Conservation (phyloP, 768 basidiomycete species). For the Cystobasidium ongulense region DNA sequence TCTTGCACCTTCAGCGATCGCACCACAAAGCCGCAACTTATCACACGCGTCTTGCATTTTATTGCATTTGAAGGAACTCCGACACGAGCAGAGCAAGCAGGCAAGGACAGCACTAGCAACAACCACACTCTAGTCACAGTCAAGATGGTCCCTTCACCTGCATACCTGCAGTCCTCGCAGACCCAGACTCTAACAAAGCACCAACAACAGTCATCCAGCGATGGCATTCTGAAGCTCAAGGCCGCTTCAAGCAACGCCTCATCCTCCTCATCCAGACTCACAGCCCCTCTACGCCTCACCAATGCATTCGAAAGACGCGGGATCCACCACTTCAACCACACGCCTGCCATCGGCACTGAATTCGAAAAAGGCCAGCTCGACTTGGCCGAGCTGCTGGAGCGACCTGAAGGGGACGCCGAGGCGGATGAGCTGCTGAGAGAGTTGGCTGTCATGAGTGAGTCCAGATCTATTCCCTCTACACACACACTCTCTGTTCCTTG, state of each 20-base stretch:
- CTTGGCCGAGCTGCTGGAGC: not conserved
- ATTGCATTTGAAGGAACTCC: too few relatives aligned
- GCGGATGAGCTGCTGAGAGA: conserved; percentile 5
- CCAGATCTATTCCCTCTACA: not conserved
- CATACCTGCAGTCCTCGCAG: not conserved
- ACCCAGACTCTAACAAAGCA: not conserved
- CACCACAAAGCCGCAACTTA: too few relatives aligned
- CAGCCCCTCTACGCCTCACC: not conserved
- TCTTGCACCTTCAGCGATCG: too few relatives aligned
- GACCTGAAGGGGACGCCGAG: not conserved
- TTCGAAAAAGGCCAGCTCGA: conserved; percentile 19
- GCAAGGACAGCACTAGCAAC: not conserved
- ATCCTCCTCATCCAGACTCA: conserved; percentile 4
- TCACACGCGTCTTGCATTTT: too few relatives aligned
- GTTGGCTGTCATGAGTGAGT: conserved; percentile 25
- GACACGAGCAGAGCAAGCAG: not conserved
- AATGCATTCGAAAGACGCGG: conserved; percentile 7
- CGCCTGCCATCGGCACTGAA: conserved; percentile 21
- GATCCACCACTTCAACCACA: not conserved
- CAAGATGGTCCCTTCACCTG: conserved; percentile 5
- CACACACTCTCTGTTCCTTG: not conserved
- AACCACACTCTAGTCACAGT: not conserved
- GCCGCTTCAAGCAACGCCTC: not conserved
- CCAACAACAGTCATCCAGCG: not conserved
- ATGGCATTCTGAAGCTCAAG: conserved; percentile 10